Evolutionary conservation across 2,329 filamentous ascomycete species (phyloP).

Genomic region (Penicillium verrucosum): DNA sequence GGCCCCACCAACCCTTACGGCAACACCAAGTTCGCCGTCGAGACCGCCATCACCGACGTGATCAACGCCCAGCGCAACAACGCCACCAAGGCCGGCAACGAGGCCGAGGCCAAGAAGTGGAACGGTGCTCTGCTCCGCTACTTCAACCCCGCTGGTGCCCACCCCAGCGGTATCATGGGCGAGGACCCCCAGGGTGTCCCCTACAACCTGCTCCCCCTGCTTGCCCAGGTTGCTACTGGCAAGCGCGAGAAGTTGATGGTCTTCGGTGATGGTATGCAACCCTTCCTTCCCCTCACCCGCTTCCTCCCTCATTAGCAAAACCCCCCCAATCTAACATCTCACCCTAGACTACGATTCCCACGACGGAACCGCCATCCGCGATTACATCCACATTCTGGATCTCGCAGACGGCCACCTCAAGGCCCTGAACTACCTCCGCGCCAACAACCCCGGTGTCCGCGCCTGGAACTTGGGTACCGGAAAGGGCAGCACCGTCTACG

Average conservation of each 20-base stretch:
- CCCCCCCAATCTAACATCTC: background rate
- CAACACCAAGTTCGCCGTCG: conserved; percentile 90
- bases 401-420: conserved; percentile 55
- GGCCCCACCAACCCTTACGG: conserved; percentile 97
- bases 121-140: conserved; percentile 92
- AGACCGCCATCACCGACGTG: conserved; percentile 86
- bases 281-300: background rate
- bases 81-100: conserved; percentile 73
- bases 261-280: conserved; percentile 78
- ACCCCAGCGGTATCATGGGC: conserved; percentile 95
- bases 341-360: conserved; percentile 68
- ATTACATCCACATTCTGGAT: conserved; percentile 66
- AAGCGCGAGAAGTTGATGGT: conserved; percentile 92
- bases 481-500: conserved; percentile 90
- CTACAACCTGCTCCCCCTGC: conserved; percentile 89
- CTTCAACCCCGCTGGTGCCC: conserved; percentile 95
- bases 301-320: background rate
- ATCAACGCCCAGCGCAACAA: conserved; percentile 83
- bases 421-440: conserved; percentile 66
- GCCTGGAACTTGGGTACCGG: conserved; percentile 97
- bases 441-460: conserved; percentile 71
- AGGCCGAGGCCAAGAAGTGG: conserved; percentile 68
- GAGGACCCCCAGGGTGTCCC: conserved; percentile 95
- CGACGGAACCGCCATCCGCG: conserved; percentile 55
- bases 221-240: conserved; percentile 93